Percentiles rank a stretch among this genome's conserved stretches.
Evolutionary conservation across 805 yeast genomes (phyloP).

Genomic region (Diddensiella transvaalensis): DNA sequence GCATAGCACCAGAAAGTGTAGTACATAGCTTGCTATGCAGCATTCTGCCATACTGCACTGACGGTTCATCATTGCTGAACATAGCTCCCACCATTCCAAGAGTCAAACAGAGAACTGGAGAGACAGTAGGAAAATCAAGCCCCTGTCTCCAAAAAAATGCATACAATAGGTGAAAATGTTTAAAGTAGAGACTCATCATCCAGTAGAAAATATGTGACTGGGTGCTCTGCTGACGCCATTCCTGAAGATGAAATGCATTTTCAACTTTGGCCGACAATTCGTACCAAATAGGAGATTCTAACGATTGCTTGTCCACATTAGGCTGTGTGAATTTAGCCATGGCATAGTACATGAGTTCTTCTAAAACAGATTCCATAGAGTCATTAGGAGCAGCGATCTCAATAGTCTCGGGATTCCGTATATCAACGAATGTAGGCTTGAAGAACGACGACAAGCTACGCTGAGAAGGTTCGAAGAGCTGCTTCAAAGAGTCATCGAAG

Average conservation of each 20-base stretch:
- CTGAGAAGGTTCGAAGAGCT: background rate
- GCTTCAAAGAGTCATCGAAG: background rate
- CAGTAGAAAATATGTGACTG: background rate
- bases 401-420: background rate
- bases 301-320: background rate
- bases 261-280: background rate
- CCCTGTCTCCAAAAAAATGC: background rate
- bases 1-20: background rate
- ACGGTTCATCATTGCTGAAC: background rate
- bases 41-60: background rate
- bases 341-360: background rate
- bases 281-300: background rate
- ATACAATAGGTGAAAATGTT: background rate
- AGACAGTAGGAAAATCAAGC: background rate
- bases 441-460: background rate
- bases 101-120: background rate
- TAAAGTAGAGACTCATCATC: background rate
- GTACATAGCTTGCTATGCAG: background rate
- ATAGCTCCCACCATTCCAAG: background rate
- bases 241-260: background rate
- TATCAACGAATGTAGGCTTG: background rate
- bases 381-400: background rate
- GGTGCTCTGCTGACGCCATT: background rate
- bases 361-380: background rate
- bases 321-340: background rate